Evolutionary conservation across 352 stramenopile species (phyloP).

Genomic region (Globisporangium emineosum): DNA sequence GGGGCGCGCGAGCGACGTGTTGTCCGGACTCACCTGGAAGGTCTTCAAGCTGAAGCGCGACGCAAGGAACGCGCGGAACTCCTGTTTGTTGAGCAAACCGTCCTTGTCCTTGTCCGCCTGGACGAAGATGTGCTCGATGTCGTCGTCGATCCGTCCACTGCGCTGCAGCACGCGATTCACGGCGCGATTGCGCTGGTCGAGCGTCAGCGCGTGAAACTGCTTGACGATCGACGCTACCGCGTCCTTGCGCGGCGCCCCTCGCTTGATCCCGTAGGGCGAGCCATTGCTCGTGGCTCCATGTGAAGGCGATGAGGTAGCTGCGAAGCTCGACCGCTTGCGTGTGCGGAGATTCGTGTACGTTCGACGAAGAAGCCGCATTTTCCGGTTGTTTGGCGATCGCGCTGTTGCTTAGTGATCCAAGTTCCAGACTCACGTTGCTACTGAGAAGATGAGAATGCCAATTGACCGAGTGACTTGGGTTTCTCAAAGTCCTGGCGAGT

Average conservation of each 20-base stretch:
- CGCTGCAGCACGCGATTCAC: conserved; percentile 50
- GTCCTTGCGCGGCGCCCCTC: conserved; percentile 21
- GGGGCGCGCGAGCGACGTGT: conserved; percentile 36
- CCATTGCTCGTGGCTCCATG: neutral
- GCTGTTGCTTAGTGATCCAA: neutral
- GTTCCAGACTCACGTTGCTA: neutral
- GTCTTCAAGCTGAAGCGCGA: conserved; percentile 64
- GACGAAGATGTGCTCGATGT: conserved; percentile 65
- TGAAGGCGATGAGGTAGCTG: neutral
- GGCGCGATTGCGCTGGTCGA: conserved; percentile 49
- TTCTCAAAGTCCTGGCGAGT: neutral
- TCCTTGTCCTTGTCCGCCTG: conserved; percentile 72
- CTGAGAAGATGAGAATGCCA: neutral
- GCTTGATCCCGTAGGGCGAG: conserved; percentile 11
- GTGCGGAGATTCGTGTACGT: conserved; percentile 19
- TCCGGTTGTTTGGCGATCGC: neutral
- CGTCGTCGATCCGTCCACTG: conserved; percentile 35
- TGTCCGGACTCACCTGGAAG: conserved; percentile 31
- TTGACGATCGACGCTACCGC: conserved; percentile 43
- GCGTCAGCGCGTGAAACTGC: conserved; percentile 56
- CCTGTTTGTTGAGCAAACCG: conserved; percentile 56
- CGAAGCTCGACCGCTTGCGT: conserved; percentile 10
- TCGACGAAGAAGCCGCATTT: conserved; percentile 19
- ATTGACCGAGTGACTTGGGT: neutral
- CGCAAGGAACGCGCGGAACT: conserved; percentile 62